Conservation (phyloP, 371 early-diverging fungal genomes). For the Lichtheimia ramosa region DNA sequence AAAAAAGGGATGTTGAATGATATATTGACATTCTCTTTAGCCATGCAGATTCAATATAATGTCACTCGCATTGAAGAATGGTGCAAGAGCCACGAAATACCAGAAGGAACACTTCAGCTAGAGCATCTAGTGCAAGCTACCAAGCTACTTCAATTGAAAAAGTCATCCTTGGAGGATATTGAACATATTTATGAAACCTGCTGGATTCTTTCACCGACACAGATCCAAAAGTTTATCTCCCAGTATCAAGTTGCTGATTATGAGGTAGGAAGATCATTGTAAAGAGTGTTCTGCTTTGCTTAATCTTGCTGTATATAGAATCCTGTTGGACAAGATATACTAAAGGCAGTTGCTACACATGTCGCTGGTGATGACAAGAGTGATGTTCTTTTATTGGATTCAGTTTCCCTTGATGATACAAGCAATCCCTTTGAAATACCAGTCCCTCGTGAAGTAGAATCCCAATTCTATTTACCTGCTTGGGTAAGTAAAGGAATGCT, state of each 20-base stretch:
- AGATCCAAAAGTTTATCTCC: slow-evolving; percentile 89
- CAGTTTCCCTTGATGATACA: slow-evolving; percentile 75
- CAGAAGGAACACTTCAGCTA: slow-evolving; percentile 82
- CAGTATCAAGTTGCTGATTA: slow-evolving; percentile 73
- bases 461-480: slow-evolving; percentile 58
- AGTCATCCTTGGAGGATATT: slow-evolving; percentile 83
- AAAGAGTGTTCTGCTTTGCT: background rate
- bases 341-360: slow-evolving; percentile 86
- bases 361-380: slow-evolving; percentile 91
- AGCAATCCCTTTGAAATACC: slow-evolving; percentile 64
- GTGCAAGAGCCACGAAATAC: slow-evolving; percentile 85
- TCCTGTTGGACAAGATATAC: slow-evolving; percentile 84
- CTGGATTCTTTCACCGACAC: slow-evolving; percentile 85
- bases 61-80: slow-evolving; percentile 91
- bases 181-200: slow-evolving; percentile 93
- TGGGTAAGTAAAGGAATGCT: slow-evolving; percentile 35
- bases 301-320: slow-evolving; percentile 37
- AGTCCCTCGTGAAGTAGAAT: slow-evolving; percentile 50
- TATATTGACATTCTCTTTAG: slow-evolving; percentile 2
- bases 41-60: slow-evolving; percentile 95
- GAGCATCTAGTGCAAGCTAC: slow-evolving; percentile 90
- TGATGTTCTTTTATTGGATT: slow-evolving; percentile 86
- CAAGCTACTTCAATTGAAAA: slow-evolving; percentile 86
- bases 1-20: background rate
- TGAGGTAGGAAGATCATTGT: slow-evolving; percentile 41